Evolutionary conservation across 2,329 filamentous ascomycete species (phyloP), one percentile per base, ranked within the genome.

Genomic region (Claviceps sp.): DNA sequence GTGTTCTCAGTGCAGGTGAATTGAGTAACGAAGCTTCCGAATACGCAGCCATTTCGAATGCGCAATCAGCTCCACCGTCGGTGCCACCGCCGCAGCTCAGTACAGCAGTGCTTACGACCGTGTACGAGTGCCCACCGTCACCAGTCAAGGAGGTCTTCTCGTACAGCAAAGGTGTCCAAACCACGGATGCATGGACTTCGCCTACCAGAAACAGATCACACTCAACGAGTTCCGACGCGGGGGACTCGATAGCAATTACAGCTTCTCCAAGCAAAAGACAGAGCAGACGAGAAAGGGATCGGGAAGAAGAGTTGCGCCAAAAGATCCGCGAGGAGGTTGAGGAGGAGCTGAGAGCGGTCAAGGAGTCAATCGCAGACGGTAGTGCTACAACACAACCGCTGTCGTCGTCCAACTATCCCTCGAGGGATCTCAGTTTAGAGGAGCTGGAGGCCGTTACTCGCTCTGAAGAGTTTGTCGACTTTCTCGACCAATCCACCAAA

Each of bases 101-200:
- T 7, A 85, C 89, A 1, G 81, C 80, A 11, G 77, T 86, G 7
- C 74, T 88, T 50, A 81, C 83, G 17, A 89, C 87, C 37, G 79
- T 93, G 54, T 89, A 85, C 68, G 90, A 95, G 66, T 86, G 82
- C 57, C 81, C 85, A 1, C 85, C 86, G 1, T 84, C 82, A 20
- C 82, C 85, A 37, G 79, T 84, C 51, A 80, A 85, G 57, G 93
- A 98, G 67, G 76, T 95, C 54, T 89, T 95, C 63, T 95, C 89
- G 50, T 98, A 98, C 74, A 97, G 87, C 75, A 97, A 96, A 71
- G 90, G 83, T 52, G 89, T 97, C 22, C 94, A 98, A 68, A 96
- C 93, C 16, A 81, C 85, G 22, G 85, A 88, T 61, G 81, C 84
- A 56, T 86, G 86, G 80, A 73, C 75, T 17, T 72, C 74, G 52